Evolutionary conservation across 106 monocot species (phyloP), one percentile per base, ranked within the genome.

Genomic region (Hemerocallis citrina): DNA sequence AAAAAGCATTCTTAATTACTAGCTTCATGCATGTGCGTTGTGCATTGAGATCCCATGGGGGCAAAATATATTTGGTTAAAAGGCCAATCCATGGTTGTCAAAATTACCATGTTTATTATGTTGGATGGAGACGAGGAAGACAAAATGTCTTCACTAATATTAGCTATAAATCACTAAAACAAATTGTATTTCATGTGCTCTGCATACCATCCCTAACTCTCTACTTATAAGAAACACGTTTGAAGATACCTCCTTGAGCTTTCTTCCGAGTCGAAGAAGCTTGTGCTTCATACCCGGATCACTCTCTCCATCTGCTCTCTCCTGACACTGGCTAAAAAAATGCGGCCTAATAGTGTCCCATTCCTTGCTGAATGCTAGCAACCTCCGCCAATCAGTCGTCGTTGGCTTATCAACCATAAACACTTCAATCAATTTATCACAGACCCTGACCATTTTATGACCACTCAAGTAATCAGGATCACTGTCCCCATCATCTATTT

Each of bases 401-500:
- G 78, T 87, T 39, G 96, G 86, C 69, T 91, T 96, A 72, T 96
- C 96, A 28, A 96, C 91, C 81, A 96, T 71, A 66, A 96, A 96
- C 5, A 96, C 84, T 40, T 85, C 87, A 63, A 96, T 88, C 61
- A 96, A 70, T 57, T 91, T 96, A 74, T 96, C 91, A 37, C 84
- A 91, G 19, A 96, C 69, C 63, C 42, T 81, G 57, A 72, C 57
- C 91, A 96, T 96, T 73, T 77, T 85, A 22, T 75, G 23, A 34
- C 67, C 86, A 55, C 72, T 61, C 23, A 68, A n/a, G 20, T 19
- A 56, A 63, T 65, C 57, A 25, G 15, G 21, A 46, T 48, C 71
- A 32, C 61, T 60, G 34, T 22, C 30, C 36, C 24, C 55, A 4
- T 60, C 55, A 60, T 60, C 24, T 62, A 14, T n/a, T 6, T 15